Percentiles rank a stretch among this genome's conserved stretches.
Evolutionary conservation across 768 basidiomycete genomes (phyloP).

Genomic region (Tephrocybe sp.): DNA sequence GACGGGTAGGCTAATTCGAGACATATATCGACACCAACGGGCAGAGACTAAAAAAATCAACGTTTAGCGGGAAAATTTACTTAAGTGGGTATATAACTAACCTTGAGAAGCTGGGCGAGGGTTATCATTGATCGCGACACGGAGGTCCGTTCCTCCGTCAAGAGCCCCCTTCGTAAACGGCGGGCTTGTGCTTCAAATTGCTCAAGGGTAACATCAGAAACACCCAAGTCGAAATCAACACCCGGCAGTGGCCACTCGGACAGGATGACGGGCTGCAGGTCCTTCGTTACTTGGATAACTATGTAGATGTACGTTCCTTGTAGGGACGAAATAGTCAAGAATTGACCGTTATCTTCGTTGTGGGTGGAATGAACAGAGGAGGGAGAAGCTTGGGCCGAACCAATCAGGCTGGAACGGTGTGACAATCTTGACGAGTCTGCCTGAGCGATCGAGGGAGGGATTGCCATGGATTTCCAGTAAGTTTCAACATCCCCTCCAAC

Average conservation of each 20-base stretch:
- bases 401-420: slow-evolving; percentile 43
- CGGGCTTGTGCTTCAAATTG: slow-evolving; percentile 76
- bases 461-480: slow-evolving; percentile 92
- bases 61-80: not conserved
- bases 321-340: slow-evolving; percentile 85
- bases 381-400: slow-evolving; percentile 73
- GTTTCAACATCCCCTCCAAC: slow-evolving; percentile 96
- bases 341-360: slow-evolving; percentile 43
- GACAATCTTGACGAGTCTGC: slow-evolving; percentile 37
- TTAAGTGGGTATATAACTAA: slow-evolving; percentile 22
- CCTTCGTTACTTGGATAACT: slow-evolving; percentile 89
- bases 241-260: slow-evolving; percentile 76
- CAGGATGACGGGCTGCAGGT: slow-evolving; percentile 86
- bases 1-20: slow-evolving; percentile 84
- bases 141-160: slow-evolving; percentile 44
- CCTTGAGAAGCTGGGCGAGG: slow-evolving; percentile 74
- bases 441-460: slow-evolving; percentile 41
- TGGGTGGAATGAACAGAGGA: slow-evolving; percentile 59
- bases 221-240: slow-evolving; percentile 70
- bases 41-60: slow-evolving; percentile 47
- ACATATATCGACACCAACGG: slow-evolving; percentile 67
- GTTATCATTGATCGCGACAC: slow-evolving; percentile 61
- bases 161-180: slow-evolving; percentile 44
- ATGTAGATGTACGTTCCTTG: slow-evolving; percentile 86
- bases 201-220: slow-evolving; percentile 78